Evolutionary conservation across 2,329 filamentous ascomycete species (phyloP).

Genomic region (Claviceps digitariae): DNA sequence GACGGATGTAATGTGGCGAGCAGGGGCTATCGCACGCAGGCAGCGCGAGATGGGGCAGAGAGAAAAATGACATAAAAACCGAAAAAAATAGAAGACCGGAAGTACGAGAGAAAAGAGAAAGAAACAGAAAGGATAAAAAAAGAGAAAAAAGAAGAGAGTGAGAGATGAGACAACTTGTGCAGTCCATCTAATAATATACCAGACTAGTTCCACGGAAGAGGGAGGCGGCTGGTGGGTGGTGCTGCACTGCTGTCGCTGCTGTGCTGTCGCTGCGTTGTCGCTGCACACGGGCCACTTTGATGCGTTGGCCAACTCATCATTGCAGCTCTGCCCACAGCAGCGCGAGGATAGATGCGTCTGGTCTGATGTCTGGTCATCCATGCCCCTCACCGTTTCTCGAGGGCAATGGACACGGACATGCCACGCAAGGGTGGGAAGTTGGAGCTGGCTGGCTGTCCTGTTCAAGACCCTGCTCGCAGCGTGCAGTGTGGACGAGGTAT

Average conservation of each 20-base stretch:
- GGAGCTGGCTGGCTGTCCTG: no score
- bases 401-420: no score
- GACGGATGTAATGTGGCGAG: background rate
- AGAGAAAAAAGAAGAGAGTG: background rate
- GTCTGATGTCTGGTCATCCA: background rate
- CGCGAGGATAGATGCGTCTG: conserved; percentile 6
- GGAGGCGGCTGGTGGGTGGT: conserved; percentile 1
- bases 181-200: background rate
- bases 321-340: conserved; percentile 23
- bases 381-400: conserved; percentile 2
- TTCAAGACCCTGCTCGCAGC: no score
- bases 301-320: conserved; percentile 29
- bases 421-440: no score
- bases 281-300: conserved; percentile 28
- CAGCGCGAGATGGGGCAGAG: background rate
- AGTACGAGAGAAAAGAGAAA: background rate
- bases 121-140: background rate
- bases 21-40: background rate
- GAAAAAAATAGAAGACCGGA: background rate
- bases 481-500: no score
- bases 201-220: conserved; percentile 1
- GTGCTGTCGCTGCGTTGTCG: conserved; percentile 6
- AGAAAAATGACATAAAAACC: background rate
- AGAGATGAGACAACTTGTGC: background rate
- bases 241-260: background rate